These are phyloP conservation scores for Rhinocladiella similis DNA, from an alignment of 2,329 filamentous ascomycete species.

Conservation along the genomic window DNA sequence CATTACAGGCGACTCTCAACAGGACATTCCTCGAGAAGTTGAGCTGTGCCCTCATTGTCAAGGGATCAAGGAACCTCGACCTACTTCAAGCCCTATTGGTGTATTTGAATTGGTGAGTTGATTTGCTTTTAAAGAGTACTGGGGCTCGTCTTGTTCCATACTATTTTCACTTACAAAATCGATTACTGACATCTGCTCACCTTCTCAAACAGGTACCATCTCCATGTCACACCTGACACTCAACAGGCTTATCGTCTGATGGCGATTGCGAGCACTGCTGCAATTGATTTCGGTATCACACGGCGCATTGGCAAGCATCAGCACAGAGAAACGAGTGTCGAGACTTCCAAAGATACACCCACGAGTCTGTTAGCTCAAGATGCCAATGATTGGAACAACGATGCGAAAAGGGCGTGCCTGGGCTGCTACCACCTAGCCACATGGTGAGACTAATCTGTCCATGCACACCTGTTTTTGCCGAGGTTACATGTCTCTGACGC, in stretches of 20 bases:
- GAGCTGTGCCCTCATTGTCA: not conserved
- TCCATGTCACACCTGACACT: not conserved
- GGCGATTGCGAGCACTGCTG: not conserved
- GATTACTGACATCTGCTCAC: too few relatives aligned
- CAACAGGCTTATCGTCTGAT: not conserved
- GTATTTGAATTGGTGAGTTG: not conserved
- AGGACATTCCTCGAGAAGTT: not conserved
- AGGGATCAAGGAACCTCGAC: not conserved
- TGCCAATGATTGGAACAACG: not conserved
- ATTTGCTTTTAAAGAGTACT: too few relatives aligned
- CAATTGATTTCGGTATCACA: not conserved
- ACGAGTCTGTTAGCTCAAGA: not conserved
- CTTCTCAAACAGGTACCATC: not conserved
- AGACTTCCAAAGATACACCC: not conserved
- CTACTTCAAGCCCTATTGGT: not conserved
- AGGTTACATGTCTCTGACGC: too few relatives aligned
- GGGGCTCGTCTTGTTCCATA: too few relatives aligned
- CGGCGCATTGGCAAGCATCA: not conserved
- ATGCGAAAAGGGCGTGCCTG: not conserved
- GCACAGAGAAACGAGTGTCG: not conserved
- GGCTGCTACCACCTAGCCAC: not conserved
- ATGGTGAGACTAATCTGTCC: not conserved
- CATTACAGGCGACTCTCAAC: not conserved
- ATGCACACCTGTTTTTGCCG: not conserved
- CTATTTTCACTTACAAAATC: too few relatives aligned